These are phyloP conservation scores for Penicillium freii DNA, from an alignment of 2,329 filamentous ascomycete genomes.

Conservation along the genomic window DNA sequence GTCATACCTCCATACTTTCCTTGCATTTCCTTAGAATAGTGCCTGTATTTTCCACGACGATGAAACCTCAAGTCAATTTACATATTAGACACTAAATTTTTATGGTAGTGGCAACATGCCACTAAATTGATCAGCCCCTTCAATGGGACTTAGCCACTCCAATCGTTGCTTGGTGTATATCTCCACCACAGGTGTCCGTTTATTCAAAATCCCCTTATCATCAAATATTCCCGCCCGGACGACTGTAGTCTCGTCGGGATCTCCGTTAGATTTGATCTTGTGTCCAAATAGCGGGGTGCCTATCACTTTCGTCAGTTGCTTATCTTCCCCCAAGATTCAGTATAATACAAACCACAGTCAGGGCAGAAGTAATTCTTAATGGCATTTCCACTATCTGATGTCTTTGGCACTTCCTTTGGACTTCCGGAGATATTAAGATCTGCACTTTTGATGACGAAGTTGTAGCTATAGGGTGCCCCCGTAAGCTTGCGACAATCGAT, in stretches of 20 bases:
- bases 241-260: slow-evolving; percentile 23
- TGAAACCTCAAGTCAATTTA: not conserved
- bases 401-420: slow-evolving; percentile 37
- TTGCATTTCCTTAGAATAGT: not conserved
- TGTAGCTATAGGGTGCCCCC: slow-evolving; percentile 32
- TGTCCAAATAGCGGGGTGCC: slow-evolving; percentile 31
- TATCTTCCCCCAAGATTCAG: not conserved
- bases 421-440: slow-evolving; percentile 34
- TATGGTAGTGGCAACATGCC: slow-evolving; percentile 23
- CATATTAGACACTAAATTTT: not conserved
- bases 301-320: slow-evolving; percentile 12
- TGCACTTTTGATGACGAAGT: slow-evolving; percentile 29
- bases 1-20: not conserved
- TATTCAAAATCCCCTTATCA: slow-evolving; percentile 28
- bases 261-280: slow-evolving; percentile 24
- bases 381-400: slow-evolving; percentile 36
- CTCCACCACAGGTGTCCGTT: slow-evolving; percentile 31
- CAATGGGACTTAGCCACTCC: slow-evolving; percentile 24
- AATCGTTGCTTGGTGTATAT: slow-evolving; percentile 30
- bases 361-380: slow-evolving; percentile 39
- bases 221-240: slow-evolving; percentile 40
- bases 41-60: not conserved
- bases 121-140: slow-evolving; percentile 27
- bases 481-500: slow-evolving; percentile 42
- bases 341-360: slow-evolving; percentile 35